Percentiles rank a stretch among this genome's conserved stretches.
These are phyloP conservation scores for Tolypocladium pustulatum DNA, from an alignment of 2,329 filamentous ascomycete species.

Conservation along the genomic window DNA sequence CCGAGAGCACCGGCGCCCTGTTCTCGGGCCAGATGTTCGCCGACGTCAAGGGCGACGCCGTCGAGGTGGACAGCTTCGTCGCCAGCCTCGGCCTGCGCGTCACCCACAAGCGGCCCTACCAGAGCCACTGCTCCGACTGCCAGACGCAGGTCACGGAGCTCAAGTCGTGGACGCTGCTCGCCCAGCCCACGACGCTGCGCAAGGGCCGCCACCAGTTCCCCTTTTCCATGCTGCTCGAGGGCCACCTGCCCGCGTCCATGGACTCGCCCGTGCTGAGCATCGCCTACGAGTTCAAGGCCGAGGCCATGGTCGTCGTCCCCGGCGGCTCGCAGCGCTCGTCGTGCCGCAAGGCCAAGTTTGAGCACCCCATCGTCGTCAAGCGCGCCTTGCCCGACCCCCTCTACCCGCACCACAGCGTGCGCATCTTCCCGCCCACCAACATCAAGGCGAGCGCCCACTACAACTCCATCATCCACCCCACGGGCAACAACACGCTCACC, in stretches of 20 bases:
- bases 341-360: conserved; percentile 43
- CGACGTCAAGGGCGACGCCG: conserved; percentile 53
- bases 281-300: conserved; percentile 67
- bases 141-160: conserved; percentile 60
- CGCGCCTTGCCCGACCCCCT: conserved; percentile 67
- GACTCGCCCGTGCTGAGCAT: conserved; percentile 64
- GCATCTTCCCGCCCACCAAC: conserved; percentile 93
- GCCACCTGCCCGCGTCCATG: conserved; percentile 75
- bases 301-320: conserved; percentile 49
- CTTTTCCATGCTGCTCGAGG: conserved; percentile 78
- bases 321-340: conserved; percentile 20
- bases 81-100: conserved; percentile 62
- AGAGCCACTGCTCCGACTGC: conserved; percentile 70
- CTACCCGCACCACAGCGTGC: conserved; percentile 76
- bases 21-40: conserved; percentile 76
- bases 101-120: conserved; percentile 73
- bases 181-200: conserved; percentile 37
- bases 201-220: conserved; percentile 66
- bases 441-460: conserved; percentile 79
- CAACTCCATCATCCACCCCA: conserved; percentile 74
- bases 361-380: conserved; percentile 60
- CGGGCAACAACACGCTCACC: conserved; percentile 67
- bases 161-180: conserved; percentile 69
- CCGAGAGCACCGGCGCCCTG: conserved; percentile 71
- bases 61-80: conserved; percentile 61